Conservation (phyloP, 2,329 filamentous ascomycete species). For the Pseudogymnoascus sp. region DNA sequence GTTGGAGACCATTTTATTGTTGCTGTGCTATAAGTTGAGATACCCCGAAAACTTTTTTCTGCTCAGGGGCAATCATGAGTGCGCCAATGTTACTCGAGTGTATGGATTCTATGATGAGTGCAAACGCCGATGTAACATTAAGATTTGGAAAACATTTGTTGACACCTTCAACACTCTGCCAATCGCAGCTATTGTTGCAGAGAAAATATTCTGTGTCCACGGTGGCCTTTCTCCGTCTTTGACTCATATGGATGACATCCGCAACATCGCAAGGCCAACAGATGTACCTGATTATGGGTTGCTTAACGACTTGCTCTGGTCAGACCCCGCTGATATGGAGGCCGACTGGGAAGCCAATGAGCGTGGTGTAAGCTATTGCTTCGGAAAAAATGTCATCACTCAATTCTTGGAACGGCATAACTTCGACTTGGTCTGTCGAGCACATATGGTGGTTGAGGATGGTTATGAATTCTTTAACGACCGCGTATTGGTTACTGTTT, state of each 20-base stretch:
- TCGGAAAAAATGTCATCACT: constrained; percentile 95
- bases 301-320: constrained; percentile 92
- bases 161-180: constrained; percentile 94
- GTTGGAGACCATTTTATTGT: constrained; percentile 82
- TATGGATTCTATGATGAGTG: constrained; percentile 99
- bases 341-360: constrained; percentile 97
- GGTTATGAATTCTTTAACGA: constrained; percentile 99
- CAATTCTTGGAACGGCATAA: constrained; percentile 92
- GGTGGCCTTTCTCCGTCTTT: constrained; percentile 87
- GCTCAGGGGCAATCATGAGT: constrained; percentile 90
- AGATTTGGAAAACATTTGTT: constrained; percentile 96
- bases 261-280: constrained; percentile 88
- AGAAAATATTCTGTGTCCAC: constrained; percentile 97
- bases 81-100: constrained; percentile 88
- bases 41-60: constrained; percentile 97
- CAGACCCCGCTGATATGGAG: constrained; percentile 96
- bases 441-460: constrained; percentile 98
- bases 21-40: constrained; percentile 95
- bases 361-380: constrained; percentile 93
- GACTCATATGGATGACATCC: constrained; percentile 96
- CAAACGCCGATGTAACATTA: constrained; percentile 91
- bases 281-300: constrained; percentile 96
- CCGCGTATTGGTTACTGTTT: constrained; percentile 88
- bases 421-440: constrained; percentile 92
- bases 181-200: constrained; percentile 91